These are phyloP conservation scores for Oryza longistaminata DNA, from an alignment of 176 grass and related monocot species.

Conservation along the genomic window DNA sequence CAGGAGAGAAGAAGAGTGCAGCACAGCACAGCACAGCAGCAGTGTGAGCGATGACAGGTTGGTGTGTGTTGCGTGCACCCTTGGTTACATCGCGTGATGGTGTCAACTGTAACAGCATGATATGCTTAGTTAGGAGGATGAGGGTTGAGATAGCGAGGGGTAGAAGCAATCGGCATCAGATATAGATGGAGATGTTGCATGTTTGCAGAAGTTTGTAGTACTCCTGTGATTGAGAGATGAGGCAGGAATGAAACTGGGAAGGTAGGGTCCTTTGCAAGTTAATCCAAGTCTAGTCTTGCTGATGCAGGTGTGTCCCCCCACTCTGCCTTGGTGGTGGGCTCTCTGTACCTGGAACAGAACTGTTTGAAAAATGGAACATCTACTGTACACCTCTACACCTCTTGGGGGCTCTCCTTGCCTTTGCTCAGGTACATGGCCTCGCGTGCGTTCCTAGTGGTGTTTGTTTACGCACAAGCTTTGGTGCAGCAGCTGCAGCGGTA, in stretches of 20 bases:
- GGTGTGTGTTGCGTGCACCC: conserved; percentile 45
- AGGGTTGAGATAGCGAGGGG: conserved; percentile 26
- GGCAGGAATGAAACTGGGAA: not conserved
- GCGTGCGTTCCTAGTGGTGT: not conserved
- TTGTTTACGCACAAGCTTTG: conserved; percentile 12
- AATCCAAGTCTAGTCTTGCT: not conserved
- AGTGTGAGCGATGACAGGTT: not conserved
- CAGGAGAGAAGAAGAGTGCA: not conserved
- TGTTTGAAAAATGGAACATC: conserved; percentile 17
- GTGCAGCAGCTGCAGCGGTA: not conserved
- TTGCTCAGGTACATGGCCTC: not conserved
- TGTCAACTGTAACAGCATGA: conserved; percentile 42
- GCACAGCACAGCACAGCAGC: conserved; percentile 3
- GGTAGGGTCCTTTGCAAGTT: not conserved
- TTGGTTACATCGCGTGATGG: conserved; percentile 34
- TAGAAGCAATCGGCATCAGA: conserved; percentile 26
- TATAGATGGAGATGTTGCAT: not conserved
- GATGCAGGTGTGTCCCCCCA: not conserved
- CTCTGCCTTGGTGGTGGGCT: not conserved
- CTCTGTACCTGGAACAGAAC: not conserved
- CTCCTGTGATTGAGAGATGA: conserved; percentile 1
- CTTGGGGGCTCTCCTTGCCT: not conserved
- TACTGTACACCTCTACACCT: not conserved
- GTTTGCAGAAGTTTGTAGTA: not conserved
- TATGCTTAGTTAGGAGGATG: conserved; percentile 13